These are phyloP conservation scores for Nicotiana obtusifolia DNA, from an alignment of 257 asterid species.

Conservation along the genomic window DNA sequence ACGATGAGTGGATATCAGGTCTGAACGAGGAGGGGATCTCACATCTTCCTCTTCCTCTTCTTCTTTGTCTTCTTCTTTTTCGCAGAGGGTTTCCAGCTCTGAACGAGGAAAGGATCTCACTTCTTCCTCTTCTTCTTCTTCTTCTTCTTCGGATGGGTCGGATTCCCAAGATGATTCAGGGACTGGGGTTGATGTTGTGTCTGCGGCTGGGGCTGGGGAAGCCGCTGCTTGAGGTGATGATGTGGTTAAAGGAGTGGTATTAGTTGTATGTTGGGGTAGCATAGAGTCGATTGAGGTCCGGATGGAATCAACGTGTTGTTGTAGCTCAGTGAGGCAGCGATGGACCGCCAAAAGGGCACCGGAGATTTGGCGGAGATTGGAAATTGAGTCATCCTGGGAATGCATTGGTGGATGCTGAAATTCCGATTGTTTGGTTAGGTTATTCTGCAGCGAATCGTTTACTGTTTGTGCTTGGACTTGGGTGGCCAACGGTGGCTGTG, in stretches of 20 bases:
- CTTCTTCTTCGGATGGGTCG: conserved; percentile 11
- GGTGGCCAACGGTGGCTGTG: neutral
- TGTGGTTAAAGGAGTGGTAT: conserved; percentile 8
- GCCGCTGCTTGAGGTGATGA: neutral
- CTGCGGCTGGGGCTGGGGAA: neutral
- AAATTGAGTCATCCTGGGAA: conserved; percentile 30
- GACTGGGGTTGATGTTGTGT: neutral
- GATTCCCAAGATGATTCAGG: neutral
- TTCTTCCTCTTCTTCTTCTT: neutral
- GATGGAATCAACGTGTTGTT: conserved; percentile 45
- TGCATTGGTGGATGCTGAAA: neutral
- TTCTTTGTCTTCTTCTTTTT: too few relatives aligned
- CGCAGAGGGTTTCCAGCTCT: too few relatives aligned
- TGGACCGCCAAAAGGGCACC: conserved; percentile 48
- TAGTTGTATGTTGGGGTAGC: conserved; percentile 21
- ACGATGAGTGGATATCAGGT: too few relatives aligned
- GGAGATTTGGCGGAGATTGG: conserved; percentile 40
- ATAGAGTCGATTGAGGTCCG: conserved; percentile 34
- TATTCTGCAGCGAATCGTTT: neutral
- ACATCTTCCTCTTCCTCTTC: too few relatives aligned
- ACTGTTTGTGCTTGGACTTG: neutral
- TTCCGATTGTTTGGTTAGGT: neutral
- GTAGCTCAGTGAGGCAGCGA: conserved; percentile 52
- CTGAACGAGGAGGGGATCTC: too few relatives aligned
- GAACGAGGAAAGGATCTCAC: too few relatives aligned